Evolutionary conservation across 1,284 basidiomycete genomes (phyloP).

Genomic region (Apiotrichum veenhuisii): DNA sequence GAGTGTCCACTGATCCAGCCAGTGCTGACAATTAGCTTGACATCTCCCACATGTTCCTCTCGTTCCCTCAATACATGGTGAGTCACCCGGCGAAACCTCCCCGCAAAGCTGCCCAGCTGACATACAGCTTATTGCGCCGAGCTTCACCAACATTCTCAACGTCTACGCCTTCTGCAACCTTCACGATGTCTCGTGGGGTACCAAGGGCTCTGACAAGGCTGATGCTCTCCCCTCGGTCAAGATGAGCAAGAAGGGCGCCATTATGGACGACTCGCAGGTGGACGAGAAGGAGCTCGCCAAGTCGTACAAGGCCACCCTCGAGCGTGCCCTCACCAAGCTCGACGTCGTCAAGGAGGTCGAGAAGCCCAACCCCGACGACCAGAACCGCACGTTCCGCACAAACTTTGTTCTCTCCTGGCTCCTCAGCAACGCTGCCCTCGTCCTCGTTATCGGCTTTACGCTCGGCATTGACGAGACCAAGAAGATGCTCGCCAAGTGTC

Average conservation of each 20-base stretch:
- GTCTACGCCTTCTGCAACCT: constrained; percentile 74
- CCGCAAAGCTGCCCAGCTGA: too few relatives aligned
- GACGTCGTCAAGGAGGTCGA: constrained; percentile 55
- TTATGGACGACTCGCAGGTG: constrained; percentile 74
- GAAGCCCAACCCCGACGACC: constrained; percentile 52
- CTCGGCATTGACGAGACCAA: too few relatives aligned
- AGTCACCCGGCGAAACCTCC: constrained; percentile 58
- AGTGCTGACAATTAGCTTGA: constrained; percentile 61
- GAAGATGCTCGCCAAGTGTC: too few relatives aligned
- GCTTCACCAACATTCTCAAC: constrained; percentile 86
- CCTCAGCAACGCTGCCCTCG: constrained; percentile 72
- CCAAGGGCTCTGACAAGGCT: constrained; percentile 83
- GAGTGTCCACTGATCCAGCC: constrained; percentile 45
- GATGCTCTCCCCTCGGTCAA: constrained; percentile 80
- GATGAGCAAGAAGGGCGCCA: constrained; percentile 50
- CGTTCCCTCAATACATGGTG: constrained; percentile 53
- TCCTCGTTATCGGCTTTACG: constrained; percentile 51
- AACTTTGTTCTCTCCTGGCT: constrained; percentile 66
- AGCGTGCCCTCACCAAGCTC: constrained; percentile 58
- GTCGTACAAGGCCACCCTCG: constrained; percentile 75
- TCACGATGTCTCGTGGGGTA: constrained; percentile 71
- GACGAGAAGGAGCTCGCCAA: constrained; percentile 82
- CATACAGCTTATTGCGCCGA: constrained; percentile 68
- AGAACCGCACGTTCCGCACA: constrained; percentile 66
- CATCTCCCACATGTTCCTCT: constrained; percentile 98